phyloP scores from a whole-genome alignment of 164 flowering plant genomes.

The Pachysandra terminalis region DNA sequence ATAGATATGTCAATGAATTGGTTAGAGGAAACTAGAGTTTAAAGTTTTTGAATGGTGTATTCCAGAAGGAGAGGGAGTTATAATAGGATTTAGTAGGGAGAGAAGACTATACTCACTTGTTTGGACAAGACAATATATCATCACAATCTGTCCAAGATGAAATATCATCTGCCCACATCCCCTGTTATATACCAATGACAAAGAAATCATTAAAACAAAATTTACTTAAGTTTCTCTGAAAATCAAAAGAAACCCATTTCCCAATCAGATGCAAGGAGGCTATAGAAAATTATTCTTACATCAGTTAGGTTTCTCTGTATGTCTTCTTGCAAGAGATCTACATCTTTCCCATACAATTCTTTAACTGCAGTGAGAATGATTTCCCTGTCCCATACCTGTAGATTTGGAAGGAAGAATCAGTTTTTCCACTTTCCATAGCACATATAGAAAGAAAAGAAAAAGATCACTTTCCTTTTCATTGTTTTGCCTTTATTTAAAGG shows the following conservation, averaged over 20 bases:
- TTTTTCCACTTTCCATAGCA: too few species aligned
- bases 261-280: background rate
- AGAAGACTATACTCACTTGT: slow-evolving; percentile 36
- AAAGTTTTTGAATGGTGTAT: too few species aligned
- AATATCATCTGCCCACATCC: slow-evolving; percentile 65
- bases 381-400: slow-evolving; percentile 98
- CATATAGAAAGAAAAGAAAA: too few species aligned
- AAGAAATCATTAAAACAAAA: background rate
- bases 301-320: slow-evolving; percentile 62
- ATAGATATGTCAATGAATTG: background rate
- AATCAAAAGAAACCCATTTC: background rate
- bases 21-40: background rate
- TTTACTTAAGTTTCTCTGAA: background rate
- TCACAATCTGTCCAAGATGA: slow-evolving; percentile 67
- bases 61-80: background rate
- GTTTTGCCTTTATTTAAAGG: too few species aligned
- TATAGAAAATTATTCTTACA: slow-evolving; percentile 40
- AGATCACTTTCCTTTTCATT: too few species aligned
- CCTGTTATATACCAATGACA: slow-evolving; percentile 34
- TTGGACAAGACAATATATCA: slow-evolving; percentile 57
- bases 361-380: slow-evolving; percentile 65
- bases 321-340: slow-evolving; percentile 59
- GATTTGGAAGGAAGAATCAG: too few species aligned
- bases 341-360: slow-evolving; percentile 66
- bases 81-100: too few species aligned